Base-by-base conservation (phyloP, 2,329 filamentous ascomycete genomes). In the Pseudocercospora cruenta region DNA sequence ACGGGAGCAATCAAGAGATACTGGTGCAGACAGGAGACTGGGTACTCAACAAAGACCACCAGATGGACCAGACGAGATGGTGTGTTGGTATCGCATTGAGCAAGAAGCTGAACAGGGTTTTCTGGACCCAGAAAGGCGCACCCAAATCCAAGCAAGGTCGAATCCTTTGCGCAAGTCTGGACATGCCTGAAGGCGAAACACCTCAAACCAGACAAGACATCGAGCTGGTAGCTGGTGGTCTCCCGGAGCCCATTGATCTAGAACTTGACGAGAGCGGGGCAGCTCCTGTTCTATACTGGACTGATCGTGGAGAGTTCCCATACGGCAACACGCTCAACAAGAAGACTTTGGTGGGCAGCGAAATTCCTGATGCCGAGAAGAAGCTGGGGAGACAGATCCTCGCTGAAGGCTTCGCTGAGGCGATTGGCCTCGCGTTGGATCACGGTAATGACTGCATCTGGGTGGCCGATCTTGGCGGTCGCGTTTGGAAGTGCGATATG, bases 121-220 rank as follows among this genome's bases (percentile, higher is more conserved):
- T 85, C 78, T 89, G 87, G 87, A 86, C 84, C 0, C 86, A 88
- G 60, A 88, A 89, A 70, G 87, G 87, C 0, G 76, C 79, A 0
- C 80, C 82, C 2, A 88, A 88, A 73, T 80, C 78, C 0, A 76
- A 75, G 1, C 72, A 80, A 47, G 87, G 87, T 0, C 79, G 82
- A 3, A 87, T 89, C 51, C 85, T 86, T 72, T 76, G 79, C 4
- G 85, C 86, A 0, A 73, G 76, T 16, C 76, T 87, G 0, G 72
- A 80, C 0, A 78, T 79, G 3, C 79, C 80, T 0, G 36, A 66
- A 0, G 63, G 63, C 21, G 36, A 33, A 14, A 73, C 71, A n/a
- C 76, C 79, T 0, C 69, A 73, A 0, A 73, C 65, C 9, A 76
- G 83, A 0, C 70, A 77, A 0, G 82, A 86, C 45, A 76, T 85